A percentile compares a stretch with the other conserved stretches of the same genome.
Evolutionary conservation across 305 asterid species (phyloP).

Genomic region (Coffea humblotiana): DNA sequence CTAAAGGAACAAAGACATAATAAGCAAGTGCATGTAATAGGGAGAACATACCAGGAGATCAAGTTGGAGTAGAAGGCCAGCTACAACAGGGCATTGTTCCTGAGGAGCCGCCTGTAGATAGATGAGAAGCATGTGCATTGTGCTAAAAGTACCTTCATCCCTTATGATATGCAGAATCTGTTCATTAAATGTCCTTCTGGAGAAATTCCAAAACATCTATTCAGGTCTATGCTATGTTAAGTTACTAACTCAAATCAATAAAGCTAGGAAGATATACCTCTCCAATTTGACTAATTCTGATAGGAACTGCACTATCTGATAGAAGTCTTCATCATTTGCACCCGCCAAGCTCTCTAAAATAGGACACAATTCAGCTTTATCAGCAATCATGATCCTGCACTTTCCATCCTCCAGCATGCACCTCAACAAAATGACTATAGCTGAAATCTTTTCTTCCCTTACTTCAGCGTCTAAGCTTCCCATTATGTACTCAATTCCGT

Average conservation of each 20-base stretch:
- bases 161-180: slow-evolving; percentile 61
- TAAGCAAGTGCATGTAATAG: background rate
- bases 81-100: slow-evolving; percentile 64
- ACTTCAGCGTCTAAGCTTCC: slow-evolving; percentile 45
- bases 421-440: slow-evolving; percentile 60
- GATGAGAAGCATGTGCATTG: slow-evolving; percentile 73
- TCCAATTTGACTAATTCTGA: slow-evolving; percentile 67
- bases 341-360: slow-evolving; percentile 52
- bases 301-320: slow-evolving; percentile 67
- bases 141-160: slow-evolving; percentile 71
- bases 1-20: slow-evolving; percentile 28
- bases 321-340: slow-evolving; percentile 43
- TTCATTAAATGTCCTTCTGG: slow-evolving; percentile 64
- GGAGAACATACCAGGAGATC: slow-evolving; percentile 60
- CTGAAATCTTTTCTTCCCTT: slow-evolving; percentile 55
- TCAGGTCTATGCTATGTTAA: background rate
- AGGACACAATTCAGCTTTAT: slow-evolving; percentile 50
- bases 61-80: slow-evolving; percentile 83
- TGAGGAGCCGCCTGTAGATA: slow-evolving; percentile 58
- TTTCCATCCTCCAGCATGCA: slow-evolving; percentile 72
- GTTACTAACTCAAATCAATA: background rate
- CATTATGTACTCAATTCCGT: slow-evolving; percentile 40
- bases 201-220: slow-evolving; percentile 14
- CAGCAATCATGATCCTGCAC: slow-evolving; percentile 65
- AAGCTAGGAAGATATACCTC: slow-evolving; percentile 37